Conservation (phyloP, 1,284 basidiomycete species). For the Psilocybe mexicana region DNA sequence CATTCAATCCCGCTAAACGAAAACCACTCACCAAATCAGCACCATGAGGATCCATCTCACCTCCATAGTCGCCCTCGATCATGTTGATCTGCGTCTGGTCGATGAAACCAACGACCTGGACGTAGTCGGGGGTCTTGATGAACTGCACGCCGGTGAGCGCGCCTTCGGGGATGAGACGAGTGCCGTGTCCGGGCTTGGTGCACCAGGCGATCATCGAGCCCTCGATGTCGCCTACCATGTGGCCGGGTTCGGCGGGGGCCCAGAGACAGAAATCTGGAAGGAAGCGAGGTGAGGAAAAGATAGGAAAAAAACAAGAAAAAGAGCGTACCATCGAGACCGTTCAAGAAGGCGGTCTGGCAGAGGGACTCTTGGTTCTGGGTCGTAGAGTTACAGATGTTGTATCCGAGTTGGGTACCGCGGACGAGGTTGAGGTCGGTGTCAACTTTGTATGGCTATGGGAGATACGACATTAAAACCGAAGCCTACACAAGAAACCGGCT, state of each 20-base stretch:
- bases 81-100: conserved; percentile 35
- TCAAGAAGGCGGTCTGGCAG: conserved; percentile 35
- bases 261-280: conserved; percentile 52
- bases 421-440: conserved; percentile 3
- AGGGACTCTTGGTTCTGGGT: conserved; percentile 30
- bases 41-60: conserved; percentile 65
- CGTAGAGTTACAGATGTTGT: conserved; percentile 33
- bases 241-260: conserved; percentile 45
- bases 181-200: conserved; percentile 47
- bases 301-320: neutral
- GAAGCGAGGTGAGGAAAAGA: neutral
- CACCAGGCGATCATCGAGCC: conserved; percentile 63
- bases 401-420: conserved; percentile 32
- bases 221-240: conserved; percentile 57
- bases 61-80: conserved; percentile 29
- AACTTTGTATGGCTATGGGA: conserved; percentile 3
- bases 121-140: conserved; percentile 31
- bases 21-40: conserved; percentile 43
- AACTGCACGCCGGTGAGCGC: conserved; percentile 34
- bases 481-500: neutral
- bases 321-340: conserved; percentile 19
- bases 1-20: neutral
- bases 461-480: too few species aligned
- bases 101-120: conserved; percentile 35
- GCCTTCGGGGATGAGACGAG: conserved; percentile 34